Evolutionary conservation across 208 protist genomes (phyloP).

Genomic region (Leishmania amazonensis): DNA sequence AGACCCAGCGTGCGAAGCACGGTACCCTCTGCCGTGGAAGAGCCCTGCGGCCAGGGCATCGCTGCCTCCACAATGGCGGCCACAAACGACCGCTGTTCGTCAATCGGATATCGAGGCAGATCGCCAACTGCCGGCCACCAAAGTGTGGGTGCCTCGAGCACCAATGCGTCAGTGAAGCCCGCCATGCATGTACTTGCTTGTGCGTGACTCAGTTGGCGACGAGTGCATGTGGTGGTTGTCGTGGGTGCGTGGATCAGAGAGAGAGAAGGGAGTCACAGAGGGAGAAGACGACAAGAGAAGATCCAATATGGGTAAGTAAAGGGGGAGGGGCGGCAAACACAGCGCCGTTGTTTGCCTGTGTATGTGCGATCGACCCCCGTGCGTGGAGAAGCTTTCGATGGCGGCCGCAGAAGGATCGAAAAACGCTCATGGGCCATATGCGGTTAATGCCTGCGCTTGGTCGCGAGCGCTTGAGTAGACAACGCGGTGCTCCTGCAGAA

Average conservation of each 20-base stretch:
- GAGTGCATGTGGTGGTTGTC: neutral
- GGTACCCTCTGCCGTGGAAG: neutral
- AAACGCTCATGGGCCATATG: neutral
- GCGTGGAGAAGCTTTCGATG: neutral
- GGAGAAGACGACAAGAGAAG: neutral
- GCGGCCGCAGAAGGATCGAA: neutral
- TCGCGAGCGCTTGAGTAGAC: neutral
- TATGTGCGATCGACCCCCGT: neutral
- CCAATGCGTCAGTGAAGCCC: constrained; percentile 60
- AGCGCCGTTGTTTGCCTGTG: neutral
- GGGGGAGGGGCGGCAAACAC: neutral
- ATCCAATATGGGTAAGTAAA: too few species aligned
- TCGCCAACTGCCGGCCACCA: constrained; percentile 74
- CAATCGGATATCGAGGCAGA: constrained; percentile 49
- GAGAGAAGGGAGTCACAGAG: neutral
- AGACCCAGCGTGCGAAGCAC: constrained; percentile 29
- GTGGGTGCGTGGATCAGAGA: neutral
- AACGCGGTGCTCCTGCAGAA: neutral
- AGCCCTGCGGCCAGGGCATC: constrained; percentile 23
- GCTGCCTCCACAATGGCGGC: constrained; percentile 39
- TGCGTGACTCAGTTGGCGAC: neutral
- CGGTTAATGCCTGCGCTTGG: neutral
- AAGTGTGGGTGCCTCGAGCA: constrained; percentile 44
- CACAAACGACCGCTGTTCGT: constrained; percentile 43
- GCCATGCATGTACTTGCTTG: constrained; percentile 6